Base-by-base conservation (phyloP, 805 yeast species). In the Saturnispora galanensis region DNA sequence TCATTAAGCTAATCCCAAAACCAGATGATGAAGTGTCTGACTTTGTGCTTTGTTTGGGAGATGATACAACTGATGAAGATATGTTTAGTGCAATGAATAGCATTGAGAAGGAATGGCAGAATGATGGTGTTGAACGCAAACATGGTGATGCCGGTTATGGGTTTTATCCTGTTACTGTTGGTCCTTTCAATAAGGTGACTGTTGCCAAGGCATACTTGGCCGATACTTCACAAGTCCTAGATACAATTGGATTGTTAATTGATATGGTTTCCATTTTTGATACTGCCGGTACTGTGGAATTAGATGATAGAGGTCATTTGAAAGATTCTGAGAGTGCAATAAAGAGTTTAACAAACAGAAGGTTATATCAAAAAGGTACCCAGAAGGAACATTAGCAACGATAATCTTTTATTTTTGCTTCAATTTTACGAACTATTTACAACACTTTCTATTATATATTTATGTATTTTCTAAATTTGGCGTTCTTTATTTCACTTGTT, bases 21-120 rank as follows among this genome's bases (percentile, higher is more conserved):
- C 16, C 43, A 1, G 43, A 38, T 12, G 73, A 70, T 1, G 70
- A 74, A 42, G 67, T 77, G 43, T 93, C 96, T 0, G 96, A 86
- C 56, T 90, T 93, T 58, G 76, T 84, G 35, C 64, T 90, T 44
- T 93, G 97, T 66, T 65, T 87, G 37, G 99, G 99, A 42, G 99
- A 93, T 63, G 99, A 93, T 62, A 73, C 81, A 35, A 93, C 99
- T 0, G 99, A 93, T 63, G 99, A 93, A 63, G 98, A 93, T 58
- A 93, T 93, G 99, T 93, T 93, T 63, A 72, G 69, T 47, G 81
- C 90, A 26, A 68, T 93, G 55, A 76, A 79, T 46, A 69, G 67
- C 2, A 76, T 85, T 52, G 87, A 82, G 54, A 56, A 59, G 2
- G 57, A 62, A 21, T 77, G 83, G 82, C 65, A 63, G 48, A 59